These are phyloP conservation scores for Nakazawaea holstii DNA, from an alignment of 805 yeast species.

Conservation along the genomic window DNA sequence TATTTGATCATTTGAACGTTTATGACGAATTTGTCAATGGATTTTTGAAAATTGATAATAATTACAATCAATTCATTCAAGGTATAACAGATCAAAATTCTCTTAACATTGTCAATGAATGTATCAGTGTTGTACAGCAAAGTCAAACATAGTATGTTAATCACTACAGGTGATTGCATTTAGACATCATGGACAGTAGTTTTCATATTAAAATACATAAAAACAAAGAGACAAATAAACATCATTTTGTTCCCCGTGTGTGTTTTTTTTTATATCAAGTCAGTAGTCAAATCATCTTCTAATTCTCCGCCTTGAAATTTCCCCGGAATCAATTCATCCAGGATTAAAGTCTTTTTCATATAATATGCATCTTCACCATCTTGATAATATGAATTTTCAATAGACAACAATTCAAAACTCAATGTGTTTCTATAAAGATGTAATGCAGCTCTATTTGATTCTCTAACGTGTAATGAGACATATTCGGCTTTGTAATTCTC, in stretches of 20 bases:
- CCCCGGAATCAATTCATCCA: slow-evolving; percentile 60
- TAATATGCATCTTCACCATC: slow-evolving; percentile 98
- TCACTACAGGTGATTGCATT: no score
- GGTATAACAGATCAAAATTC: not conserved
- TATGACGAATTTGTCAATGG: slow-evolving; percentile 20
- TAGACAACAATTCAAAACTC: slow-evolving; percentile 71
- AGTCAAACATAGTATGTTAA: not conserved
- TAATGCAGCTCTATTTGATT: slow-evolving; percentile 89
- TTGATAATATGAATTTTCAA: slow-evolving; percentile 88
- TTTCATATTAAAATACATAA: not conserved
- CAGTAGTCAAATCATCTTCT: slow-evolving; percentile 46
- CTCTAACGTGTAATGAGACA: slow-evolving; percentile 89
- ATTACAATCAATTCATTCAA: slow-evolving; percentile 6
- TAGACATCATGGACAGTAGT: not conserved
- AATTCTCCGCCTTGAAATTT: slow-evolving; percentile 40
- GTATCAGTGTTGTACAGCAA: not conserved
- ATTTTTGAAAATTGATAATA: slow-evolving; percentile 6
- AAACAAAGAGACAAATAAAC: no score
- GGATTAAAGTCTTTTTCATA: slow-evolving; percentile 68
- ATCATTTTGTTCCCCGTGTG: no score
- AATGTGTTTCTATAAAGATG: slow-evolving; percentile 86
- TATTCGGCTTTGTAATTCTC: slow-evolving; percentile 78
- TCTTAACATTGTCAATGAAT: slow-evolving; percentile 5
- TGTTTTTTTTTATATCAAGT: slow-evolving; percentile 1
- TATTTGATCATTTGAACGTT: slow-evolving; percentile 26